Evolutionary conservation across 768 basidiomycete species (phyloP).

Genomic region (Mycena albidolilacea): DNA sequence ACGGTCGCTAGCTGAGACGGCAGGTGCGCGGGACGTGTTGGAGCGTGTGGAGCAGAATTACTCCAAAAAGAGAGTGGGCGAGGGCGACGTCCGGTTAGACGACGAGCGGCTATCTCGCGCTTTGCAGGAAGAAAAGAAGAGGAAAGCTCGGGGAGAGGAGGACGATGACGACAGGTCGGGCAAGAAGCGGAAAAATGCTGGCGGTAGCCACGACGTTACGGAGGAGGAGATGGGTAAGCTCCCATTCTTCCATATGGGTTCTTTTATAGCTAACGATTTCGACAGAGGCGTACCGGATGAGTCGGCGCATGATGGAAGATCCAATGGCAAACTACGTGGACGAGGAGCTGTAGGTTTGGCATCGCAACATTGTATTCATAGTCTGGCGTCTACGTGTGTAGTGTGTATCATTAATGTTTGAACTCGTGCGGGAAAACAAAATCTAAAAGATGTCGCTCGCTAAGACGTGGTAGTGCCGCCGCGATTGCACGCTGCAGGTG

Average conservation of each 20-base stretch:
- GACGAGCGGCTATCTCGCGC: constrained; percentile 78
- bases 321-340: constrained; percentile 96
- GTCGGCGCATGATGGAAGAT: constrained; percentile 81
- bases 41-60: constrained; percentile 76
- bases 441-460: constrained; percentile 18
- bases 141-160: constrained; percentile 73
- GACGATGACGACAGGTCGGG: constrained; percentile 66
- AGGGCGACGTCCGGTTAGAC: constrained; percentile 85
- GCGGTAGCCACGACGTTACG: constrained; percentile 83
- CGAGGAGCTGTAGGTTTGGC: constrained; percentile 46
- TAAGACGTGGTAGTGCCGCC: constrained; percentile 13
- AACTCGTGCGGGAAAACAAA: constrained; percentile 28
- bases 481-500: constrained; percentile 12
- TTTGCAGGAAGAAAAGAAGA: constrained; percentile 84
- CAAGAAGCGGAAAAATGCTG: constrained; percentile 72
- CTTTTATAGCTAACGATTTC: constrained; percentile 22
- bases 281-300: constrained; percentile 94
- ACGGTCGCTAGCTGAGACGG: constrained; percentile 30
- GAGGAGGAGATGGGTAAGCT: constrained; percentile 88
- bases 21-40: constrained; percentile 34
- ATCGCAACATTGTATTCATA: constrained; percentile 36
- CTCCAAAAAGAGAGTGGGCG: constrained; percentile 85
- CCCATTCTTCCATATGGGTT: constrained; percentile 4
- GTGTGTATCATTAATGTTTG: constrained; percentile 34
- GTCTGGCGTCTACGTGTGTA: constrained; percentile 29